Evolutionary conservation across 345 rosid species (phyloP), one percentile per base, ranked within the genome.

Genomic region (Sisymbrium irio): DNA sequence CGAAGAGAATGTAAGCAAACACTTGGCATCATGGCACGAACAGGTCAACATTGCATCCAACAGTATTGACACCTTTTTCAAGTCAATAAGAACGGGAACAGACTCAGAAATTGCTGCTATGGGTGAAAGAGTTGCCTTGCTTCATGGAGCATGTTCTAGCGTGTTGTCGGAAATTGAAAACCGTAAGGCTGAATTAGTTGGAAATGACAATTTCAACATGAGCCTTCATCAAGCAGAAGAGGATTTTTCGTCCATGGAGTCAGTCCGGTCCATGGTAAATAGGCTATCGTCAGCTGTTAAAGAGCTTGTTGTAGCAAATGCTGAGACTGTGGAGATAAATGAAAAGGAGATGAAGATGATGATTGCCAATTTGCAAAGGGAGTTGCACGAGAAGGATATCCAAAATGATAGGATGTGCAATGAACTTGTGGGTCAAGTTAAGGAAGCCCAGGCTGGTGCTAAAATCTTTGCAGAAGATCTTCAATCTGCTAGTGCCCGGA

Each of bases 321-420:
- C 83, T 66, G 89, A 83, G 67, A 71, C 71, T 39, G 46, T 73
- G 32, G 93, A 87, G 62, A 81, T 74, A 59, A 83, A 80, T 47
- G 83, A 78, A 61, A 85, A 87, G 80, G 95, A 88, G 79, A 85
- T 87, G 95, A 88, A 87, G 79, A 51, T 66, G 6, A 85, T 81
- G 46, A 84, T 88, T 32, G 78, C 86, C 75, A 85, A 84, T 82
- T 83, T 90, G 87, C 93, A 83, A 83, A 89, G 82, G 77, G 93
- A 87, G 86, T 86, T 95, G n/a, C 93, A 87, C 69, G 99, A 95
- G 85, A 95, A 94, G 77, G 90, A 91, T 67, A 73, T 89, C 57
- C 94, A 89, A 69, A 88, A 78, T 71, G 97, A 95, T 60, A 80
- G 84, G 79, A 86, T 87, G 67, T 89, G 90, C 87, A 75, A 71